Evolutionary conservation across 805 yeast species (phyloP).

Genomic region (Yarrowia yakushimensis): DNA sequence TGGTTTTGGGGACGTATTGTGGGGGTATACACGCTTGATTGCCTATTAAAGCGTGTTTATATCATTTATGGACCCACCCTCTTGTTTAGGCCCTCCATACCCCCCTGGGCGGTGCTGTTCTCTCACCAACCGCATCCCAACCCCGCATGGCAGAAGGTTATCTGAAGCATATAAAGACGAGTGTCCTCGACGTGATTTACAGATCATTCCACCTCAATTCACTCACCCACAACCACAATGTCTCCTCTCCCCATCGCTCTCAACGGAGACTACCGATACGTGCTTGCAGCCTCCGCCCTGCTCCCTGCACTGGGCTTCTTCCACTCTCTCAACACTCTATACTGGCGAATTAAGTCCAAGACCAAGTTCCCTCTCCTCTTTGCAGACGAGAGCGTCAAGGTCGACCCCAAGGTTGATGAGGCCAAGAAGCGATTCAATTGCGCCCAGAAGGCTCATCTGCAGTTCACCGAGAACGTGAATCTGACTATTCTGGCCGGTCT

Average conservation of each 20-base stretch:
- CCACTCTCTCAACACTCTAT: slow-evolving; percentile 23
- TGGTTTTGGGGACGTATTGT: no score
- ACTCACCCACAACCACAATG: not conserved
- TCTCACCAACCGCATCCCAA: not conserved
- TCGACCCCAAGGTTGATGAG: slow-evolving; percentile 22
- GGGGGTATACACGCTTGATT: not conserved
- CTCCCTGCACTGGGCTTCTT: slow-evolving; percentile 23
- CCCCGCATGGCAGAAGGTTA: slow-evolving; percentile 2
- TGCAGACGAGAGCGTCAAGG: slow-evolving; percentile 25
- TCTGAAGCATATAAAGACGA: not conserved
- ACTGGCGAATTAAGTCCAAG: slow-evolving; percentile 18
- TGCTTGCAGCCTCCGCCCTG: slow-evolving; percentile 16
- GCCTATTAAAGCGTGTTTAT: no score
- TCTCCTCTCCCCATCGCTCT: slow-evolving; percentile 18
- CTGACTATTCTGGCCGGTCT: slow-evolving; percentile 5
- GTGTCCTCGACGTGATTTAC: slow-evolving; percentile 10
- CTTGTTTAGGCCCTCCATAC: no score
- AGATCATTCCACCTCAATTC: not conserved
- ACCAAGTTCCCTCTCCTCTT: slow-evolving; percentile 22
- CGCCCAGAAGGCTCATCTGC: slow-evolving; percentile 27
- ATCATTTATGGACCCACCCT: no score
- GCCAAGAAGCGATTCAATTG: slow-evolving; percentile 26
- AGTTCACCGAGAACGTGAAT: slow-evolving; percentile 25
- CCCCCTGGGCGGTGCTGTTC: not conserved
- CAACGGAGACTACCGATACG: slow-evolving; percentile 15